A percentile compares a stretch with the other conserved stretches of the same genome.
phyloP scores from a whole-genome alignment of 768 basidiomycete genomes.

The Boletus speciosus region DNA sequence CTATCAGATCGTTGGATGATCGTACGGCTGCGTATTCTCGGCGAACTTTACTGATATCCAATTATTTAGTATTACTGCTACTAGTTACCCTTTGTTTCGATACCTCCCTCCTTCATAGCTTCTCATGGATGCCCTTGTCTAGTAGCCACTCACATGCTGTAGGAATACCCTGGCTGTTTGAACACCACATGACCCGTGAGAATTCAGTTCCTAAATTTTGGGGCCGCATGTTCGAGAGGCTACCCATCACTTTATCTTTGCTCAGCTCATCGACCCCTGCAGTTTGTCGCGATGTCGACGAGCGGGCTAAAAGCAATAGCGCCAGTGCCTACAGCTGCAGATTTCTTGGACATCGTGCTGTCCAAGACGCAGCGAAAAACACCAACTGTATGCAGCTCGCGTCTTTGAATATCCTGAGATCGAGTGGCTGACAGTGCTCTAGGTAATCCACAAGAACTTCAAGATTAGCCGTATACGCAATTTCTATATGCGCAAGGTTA shows the following conservation, averaged over 20 bases:
- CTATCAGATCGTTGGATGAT: constrained; percentile 13
- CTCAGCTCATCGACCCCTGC: constrained; percentile 2
- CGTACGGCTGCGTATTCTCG: constrained; percentile 3
- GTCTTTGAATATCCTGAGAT: neutral
- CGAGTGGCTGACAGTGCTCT: constrained; percentile 1
- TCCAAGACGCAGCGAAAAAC: constrained; percentile 97
- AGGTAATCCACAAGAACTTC: constrained; percentile 99
- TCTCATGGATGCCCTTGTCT: constrained; percentile 21
- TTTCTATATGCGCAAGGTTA: constrained; percentile 99
- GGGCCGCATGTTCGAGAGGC: neutral
- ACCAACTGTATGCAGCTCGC: constrained; percentile 61
- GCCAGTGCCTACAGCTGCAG: constrained; percentile 94
- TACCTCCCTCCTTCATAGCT: constrained; percentile 20
- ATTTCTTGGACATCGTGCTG: constrained; percentile 92
- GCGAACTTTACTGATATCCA: constrained; percentile 12
- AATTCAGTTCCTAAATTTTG: constrained; percentile 10
- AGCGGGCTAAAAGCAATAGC: constrained; percentile 95
- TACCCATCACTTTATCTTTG: constrained; percentile 7
- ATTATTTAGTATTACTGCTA: constrained; percentile 19
- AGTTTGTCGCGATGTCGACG: constrained; percentile 55
- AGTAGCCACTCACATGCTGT: constrained; percentile 21
- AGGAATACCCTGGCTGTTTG: constrained; percentile 10
- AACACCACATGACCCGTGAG: constrained; percentile 13
- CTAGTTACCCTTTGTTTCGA: constrained; percentile 27
- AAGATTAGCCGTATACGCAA: constrained; percentile 98